A percentile compares a stretch with the other conserved stretches of the same genome.
These are phyloP conservation scores for Apiotrichum sp. DNA, from an alignment of 1,284 basidiomycete genomes.

Conservation along the genomic window DNA sequence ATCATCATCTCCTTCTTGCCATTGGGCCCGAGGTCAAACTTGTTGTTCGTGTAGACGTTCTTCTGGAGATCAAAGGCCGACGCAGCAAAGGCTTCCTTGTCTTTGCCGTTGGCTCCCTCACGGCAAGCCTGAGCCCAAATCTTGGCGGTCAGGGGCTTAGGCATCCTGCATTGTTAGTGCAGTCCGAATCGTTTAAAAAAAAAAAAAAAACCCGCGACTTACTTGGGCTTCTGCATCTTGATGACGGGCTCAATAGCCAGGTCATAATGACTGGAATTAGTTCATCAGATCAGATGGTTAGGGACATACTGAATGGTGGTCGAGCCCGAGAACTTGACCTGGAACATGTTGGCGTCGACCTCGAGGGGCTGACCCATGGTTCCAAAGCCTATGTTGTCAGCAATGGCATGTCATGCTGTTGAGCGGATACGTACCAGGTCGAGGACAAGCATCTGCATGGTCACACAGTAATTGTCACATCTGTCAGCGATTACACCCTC, in stretches of 20 bases:
- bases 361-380: slow-evolving; percentile 29
- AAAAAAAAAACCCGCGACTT: background rate
- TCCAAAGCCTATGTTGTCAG: slow-evolving; percentile 25
- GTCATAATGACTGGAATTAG: slow-evolving; percentile 20
- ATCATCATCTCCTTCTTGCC: slow-evolving; percentile 34
- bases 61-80: slow-evolving; percentile 40
- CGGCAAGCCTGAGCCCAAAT: slow-evolving; percentile 30
- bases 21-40: slow-evolving; percentile 21
- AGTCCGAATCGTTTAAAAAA: too few relatives aligned
- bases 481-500: too few relatives aligned
- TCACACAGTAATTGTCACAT: background rate
- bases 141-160: slow-evolving; percentile 33
- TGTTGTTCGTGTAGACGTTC: slow-evolving; percentile 37
- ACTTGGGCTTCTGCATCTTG: slow-evolving; percentile 22
- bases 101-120: slow-evolving; percentile 9
- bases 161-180: slow-evolving; percentile 28
- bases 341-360: slow-evolving; percentile 43
- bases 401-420: too few relatives aligned
- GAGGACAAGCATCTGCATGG: slow-evolving; percentile 11
- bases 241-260: slow-evolving; percentile 10
- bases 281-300: background rate
- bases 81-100: slow-evolving; percentile 24
- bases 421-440: slow-evolving; percentile 10
- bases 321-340: slow-evolving; percentile 26
- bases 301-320: slow-evolving; percentile 23